Conservation (phyloP, 2,329 filamentous ascomycete species). For the Penicillium sp. region DNA sequence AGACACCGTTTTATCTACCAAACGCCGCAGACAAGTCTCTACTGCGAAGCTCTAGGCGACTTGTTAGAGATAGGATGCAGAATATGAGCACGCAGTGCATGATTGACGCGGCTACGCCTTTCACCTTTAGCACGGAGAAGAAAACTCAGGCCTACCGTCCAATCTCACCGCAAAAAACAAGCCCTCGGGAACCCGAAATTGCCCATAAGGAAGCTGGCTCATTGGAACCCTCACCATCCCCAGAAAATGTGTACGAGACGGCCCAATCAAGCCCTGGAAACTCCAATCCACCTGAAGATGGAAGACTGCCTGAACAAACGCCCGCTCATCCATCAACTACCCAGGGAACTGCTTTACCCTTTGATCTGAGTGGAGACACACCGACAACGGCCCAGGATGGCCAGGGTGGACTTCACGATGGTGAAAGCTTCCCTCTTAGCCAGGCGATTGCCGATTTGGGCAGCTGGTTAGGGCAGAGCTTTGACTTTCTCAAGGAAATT, state of each 20-base stretch:
- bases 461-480: slow-evolving; percentile 44
- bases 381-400: slow-evolving; percentile 34
- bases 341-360: slow-evolving; percentile 23
- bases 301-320: neutral
- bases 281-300: neutral
- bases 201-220: neutral
- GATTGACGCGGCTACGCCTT: slow-evolving; percentile 40
- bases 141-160: slow-evolving; percentile 11
- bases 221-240: neutral
- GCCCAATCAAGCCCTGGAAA: neutral
- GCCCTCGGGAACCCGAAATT: neutral
- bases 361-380: slow-evolving; percentile 33
- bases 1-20: slow-evolving; percentile 31
- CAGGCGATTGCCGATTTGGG: slow-evolving; percentile 45
- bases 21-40: slow-evolving; percentile 10
- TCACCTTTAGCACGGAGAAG: slow-evolving; percentile 34
- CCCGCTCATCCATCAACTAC: slow-evolving; percentile 5
- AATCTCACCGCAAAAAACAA: slow-evolving; percentile 2
- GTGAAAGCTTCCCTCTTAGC: slow-evolving; percentile 41
- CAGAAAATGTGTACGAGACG: slow-evolving; percentile 7
- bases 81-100: slow-evolving; percentile 40
- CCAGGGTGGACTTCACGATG: slow-evolving; percentile 27
- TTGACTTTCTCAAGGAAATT: slow-evolving; percentile 39
- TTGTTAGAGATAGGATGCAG: slow-evolving; percentile 17
- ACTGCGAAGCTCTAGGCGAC: slow-evolving; percentile 2